Evolutionary conservation across 1,284 basidiomycete genomes (phyloP), one percentile per base, ranked within the genome.

Genomic region (Fomitopsis schrenkii): DNA sequence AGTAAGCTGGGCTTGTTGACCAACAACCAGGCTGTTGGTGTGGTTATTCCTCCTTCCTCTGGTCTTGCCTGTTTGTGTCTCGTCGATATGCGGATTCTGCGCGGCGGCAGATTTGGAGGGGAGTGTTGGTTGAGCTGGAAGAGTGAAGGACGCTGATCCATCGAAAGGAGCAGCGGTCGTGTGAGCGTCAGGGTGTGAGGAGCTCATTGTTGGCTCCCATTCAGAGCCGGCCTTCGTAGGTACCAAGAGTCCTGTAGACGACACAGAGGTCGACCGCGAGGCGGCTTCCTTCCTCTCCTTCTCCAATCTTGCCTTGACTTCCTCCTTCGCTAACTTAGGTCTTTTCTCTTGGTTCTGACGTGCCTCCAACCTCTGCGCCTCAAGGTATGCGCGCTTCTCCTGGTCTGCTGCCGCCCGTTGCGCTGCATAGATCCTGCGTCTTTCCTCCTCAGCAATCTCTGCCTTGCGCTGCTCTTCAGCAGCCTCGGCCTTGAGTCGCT

Each of bases 301-400:
- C 62, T 60, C 62, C 28, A 63, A 44, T 48, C 52, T 59, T 22
- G 64, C 64, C 17, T 59, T 59, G 42, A 58, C 52, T 19, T 59
- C 48, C 10, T 46, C 61, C 54, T 60, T 54, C 19, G 41, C 44
- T 6, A 22, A 26, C 61, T 40, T 53, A 33, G 62, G 54, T 33
- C 52, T 59, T 46, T 50, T 53, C 54, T 45, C 44, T 14, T 42
- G 50, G 46, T 55, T 17, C n/a, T 56, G 36, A 50, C n/a, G 54
- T n/a, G 56, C 55, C 28, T 44, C 44, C 8, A 40, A 19, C 10
- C 55, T 55, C 9, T 44, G 48, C 2, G 28, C 48, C 28, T 46
- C 52, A 14, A 48, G 30, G 7, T 56, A 55, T 14, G 45, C 55
- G 9, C 58, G 55, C 15, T 59, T 60, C 55, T 55, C 57, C 59